phyloP scores from a whole-genome alignment of 139 green algal genomes.

The Tetradesmus lagerheimii region DNA sequence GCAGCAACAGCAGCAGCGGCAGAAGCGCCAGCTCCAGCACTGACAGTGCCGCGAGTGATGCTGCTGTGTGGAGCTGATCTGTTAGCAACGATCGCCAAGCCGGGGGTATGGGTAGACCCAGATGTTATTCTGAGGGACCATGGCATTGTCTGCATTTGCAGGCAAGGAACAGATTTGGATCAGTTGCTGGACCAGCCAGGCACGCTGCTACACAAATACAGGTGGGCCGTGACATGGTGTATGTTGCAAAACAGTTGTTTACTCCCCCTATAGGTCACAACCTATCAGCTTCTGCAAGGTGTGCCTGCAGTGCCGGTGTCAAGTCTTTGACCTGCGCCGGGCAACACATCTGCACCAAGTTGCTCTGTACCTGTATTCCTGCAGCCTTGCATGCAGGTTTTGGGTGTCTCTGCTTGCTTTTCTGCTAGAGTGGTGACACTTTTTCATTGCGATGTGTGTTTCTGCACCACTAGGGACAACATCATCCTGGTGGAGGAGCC shows the following conservation, averaged over 20 bases:
- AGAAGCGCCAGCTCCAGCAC: neutral
- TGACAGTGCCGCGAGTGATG: constrained; percentile 54
- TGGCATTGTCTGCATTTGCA: constrained; percentile 69
- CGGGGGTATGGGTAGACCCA: constrained; percentile 81
- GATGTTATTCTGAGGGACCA: constrained; percentile 64
- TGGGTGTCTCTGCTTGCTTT: no score
- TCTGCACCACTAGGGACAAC: neutral
- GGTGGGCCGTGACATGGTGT: neutral
- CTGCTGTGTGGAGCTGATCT: constrained; percentile 85
- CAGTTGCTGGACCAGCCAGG: constrained; percentile 42
- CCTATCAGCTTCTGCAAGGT: no score
- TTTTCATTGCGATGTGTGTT: no score
- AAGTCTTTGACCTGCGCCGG: no score
- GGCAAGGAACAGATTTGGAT: constrained; percentile 53
- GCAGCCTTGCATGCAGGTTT: no score
- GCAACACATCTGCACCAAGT: no score
- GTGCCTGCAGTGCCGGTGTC: no score
- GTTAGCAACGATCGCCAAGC: constrained; percentile 73
- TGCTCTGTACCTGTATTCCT: no score
- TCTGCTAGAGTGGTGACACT: no score
- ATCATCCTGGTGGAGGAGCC: neutral
- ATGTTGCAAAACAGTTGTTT: neutral
- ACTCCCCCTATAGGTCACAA: no score
- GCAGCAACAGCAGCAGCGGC: constrained; percentile 24
- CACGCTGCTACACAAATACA: constrained; percentile 6